Base-by-base conservation (phyloP, 495 filamentous ascomycete species). In the Achaetomiella virescens region DNA sequence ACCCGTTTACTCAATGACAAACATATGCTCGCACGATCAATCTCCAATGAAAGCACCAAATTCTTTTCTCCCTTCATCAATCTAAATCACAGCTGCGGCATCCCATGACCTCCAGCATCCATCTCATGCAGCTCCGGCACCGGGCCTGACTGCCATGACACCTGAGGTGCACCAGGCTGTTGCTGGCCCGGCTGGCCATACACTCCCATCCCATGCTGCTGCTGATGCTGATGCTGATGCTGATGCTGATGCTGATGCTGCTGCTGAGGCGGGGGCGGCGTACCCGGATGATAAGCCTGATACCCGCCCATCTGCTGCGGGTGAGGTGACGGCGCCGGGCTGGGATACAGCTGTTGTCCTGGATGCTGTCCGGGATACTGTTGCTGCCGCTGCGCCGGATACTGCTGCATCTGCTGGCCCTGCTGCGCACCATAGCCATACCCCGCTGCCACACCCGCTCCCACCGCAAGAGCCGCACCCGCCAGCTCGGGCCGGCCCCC, bases 81-180 rank as follows among this genome's bases (percentile, higher is more conserved):
- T 11, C 18, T 18, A 38, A 63, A 31, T 27, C 45, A 17, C 47
- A 45, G 22, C 60, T 52, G 8, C 17, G 15, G 14, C 29, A 22
- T 41, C 25, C 35, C 36, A 47, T 55, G 47, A 36, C 51, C 20
- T 0, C 54, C 60, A 2, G 59, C 64, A 53, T 75, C 72, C 69
- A 74, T 71, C 57, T 77, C 74, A 55, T 77, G 66, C 1, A 60
- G 59, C 27, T 42, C 55, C 36, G 63, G 58, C 42, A 72, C 61
- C 14, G 72, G 74, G 10, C 73, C 69, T 9, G 72, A 63, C 45
- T 75, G 74, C 74, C 72, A 75, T 6, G 60, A 59, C 60, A 62
- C 57, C 18, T 61, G 64, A 35, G 61, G 61, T 17, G 64, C 61
- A 44, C 62, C 64, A 25, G 59, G 55, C 11, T 6, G 44, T 52